Evolutionary conservation across 345 rosid genomes (phyloP), one percentile per base, ranked within the genome.

Genomic region (Populus euphratica): DNA sequence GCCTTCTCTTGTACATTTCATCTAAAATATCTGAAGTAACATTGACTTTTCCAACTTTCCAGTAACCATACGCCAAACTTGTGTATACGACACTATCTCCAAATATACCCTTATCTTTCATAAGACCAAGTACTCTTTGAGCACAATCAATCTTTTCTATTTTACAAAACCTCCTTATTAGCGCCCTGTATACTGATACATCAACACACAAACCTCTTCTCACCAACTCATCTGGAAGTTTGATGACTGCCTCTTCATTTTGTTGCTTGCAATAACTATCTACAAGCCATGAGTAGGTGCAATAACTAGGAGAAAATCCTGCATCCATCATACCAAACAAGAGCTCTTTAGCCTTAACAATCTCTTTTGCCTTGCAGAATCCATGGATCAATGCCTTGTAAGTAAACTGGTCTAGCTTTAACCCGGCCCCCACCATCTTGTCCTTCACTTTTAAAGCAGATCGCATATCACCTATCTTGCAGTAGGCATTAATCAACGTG

Each of bases 401-500:
- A 5, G 98, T 90, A 85, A 85, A 91, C 73, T 75, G 83, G 70
- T 92, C 93, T 17, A 88, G 85, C 76, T 83, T 90, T 75, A 93
- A 80, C 67, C 97, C 99, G 36, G 97, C 87, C 73, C 87, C 96
- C 31, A 86, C 59, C 98, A 95, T 93, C 88, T 86, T 91, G 78
- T 80, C 83, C 88, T 90, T 92, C 81, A 93, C 93, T 83, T 89
- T 95, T 85, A 93, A 81, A 39, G 98, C 97, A 38, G 99, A 95
- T 35, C 70, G 81, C 90, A 87, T 85, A 74, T 95, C 98, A 67
- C 92, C 91, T 49, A 92, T 85, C 86, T 95, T 95, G 81, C 96
- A 86, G 78, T 95, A 93, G 12, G 97, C 98, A 70, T 93, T 95
- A 63, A 92, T 91, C 86, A 95, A 84, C 25, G 97, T 93, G 78